These are phyloP conservation scores for Cyberlindnera mycetangii DNA, from an alignment of 805 yeast genomes.

Conservation along the genomic window DNA sequence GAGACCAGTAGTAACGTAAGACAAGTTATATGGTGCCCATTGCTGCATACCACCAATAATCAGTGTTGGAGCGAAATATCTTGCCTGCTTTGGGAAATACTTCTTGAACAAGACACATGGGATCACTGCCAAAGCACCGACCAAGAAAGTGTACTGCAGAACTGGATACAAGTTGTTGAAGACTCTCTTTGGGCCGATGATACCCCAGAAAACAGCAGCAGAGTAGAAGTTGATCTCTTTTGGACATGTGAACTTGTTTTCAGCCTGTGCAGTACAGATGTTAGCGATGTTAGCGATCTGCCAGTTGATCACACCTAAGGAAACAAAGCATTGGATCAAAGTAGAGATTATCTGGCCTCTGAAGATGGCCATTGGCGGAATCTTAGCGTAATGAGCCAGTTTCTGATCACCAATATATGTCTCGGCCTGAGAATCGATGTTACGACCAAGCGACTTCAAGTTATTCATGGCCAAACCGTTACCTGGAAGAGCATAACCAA, in stretches of 20 bases:
- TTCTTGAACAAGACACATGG: constrained; percentile 31
- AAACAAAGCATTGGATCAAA: constrained; percentile 27
- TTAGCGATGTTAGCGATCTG: constrained; percentile 31
- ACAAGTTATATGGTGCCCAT: constrained; percentile 51
- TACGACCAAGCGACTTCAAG: constrained; percentile 51
- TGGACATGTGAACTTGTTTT: constrained; percentile 37
- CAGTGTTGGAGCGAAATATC: constrained; percentile 47
- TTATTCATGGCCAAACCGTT: constrained; percentile 53
- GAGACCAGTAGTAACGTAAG: constrained; percentile 31
- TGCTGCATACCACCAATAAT: constrained; percentile 45
- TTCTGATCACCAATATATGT: constrained; percentile 47
- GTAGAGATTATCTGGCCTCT: constrained; percentile 40
- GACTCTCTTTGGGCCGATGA: constrained; percentile 52
- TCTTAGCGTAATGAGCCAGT: constrained; percentile 48
- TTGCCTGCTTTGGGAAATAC: constrained; percentile 20
- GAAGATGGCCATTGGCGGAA: constrained; percentile 59
- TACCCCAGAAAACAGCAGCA: constrained; percentile 45
- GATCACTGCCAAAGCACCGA: constrained; percentile 41
- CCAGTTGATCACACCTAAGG: constrained; percentile 34
- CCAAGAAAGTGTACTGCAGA: constrained; percentile 59
- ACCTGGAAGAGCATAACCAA: constrained; percentile 51
- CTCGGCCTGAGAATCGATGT: constrained; percentile 63
- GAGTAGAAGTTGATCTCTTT: constrained; percentile 38
- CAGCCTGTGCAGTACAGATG: constrained; percentile 34
- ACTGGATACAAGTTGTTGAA: constrained; percentile 56